Base-by-base conservation (phyloP, 164 flowering plant genomes). In the Protea cynaroides region DNA sequence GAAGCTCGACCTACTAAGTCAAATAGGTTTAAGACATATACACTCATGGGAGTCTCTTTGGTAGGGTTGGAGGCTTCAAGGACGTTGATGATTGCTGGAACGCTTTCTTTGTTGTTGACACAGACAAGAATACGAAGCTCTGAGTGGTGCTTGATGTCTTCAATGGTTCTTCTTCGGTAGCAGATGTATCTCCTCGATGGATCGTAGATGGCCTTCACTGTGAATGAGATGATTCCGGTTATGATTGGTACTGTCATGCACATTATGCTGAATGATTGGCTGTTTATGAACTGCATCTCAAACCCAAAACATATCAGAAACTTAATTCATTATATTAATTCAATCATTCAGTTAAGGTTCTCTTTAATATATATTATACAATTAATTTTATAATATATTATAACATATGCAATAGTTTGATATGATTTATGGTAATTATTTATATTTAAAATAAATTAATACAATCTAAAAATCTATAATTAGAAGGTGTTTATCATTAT, bases 41-140 rank as follows among this genome's bases (percentile, higher is more conserved):
- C 1, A 51, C 11, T 19, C n/a, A 71, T 22, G 65, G 65, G 69
- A 50, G 8, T 46, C 21, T 46, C 43, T 12, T 44, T 65, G 15
- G 25, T 60, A 8, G 69, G 37, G 59, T 47, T 43, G 25, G 69
- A 59, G 37, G 44, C 63, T 23, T 66, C 47, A 11, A 66, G 53
- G 40, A 63, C 57, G 40, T 56, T 53, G 50, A 67, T 46, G 18
- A 65, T 19, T 4, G 51, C 12, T 1, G 56, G 50, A 4, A 61
- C 73, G 24, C 60, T 56, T 29, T 46, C 69, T 61, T 65, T 17
- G 23, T 14, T 46, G 61, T 65, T 59, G 25, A 71, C 38, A 52
- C 73, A 71, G 10, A 40, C 61, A 8, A 71, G 56, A 18, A 71
- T 54, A 1, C 73, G 59, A 15, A 71, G 54, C 50, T 65, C 69